Conservation (phyloP, 2,329 filamentous ascomycete genomes). For the Trichoderma koningii region DNA sequence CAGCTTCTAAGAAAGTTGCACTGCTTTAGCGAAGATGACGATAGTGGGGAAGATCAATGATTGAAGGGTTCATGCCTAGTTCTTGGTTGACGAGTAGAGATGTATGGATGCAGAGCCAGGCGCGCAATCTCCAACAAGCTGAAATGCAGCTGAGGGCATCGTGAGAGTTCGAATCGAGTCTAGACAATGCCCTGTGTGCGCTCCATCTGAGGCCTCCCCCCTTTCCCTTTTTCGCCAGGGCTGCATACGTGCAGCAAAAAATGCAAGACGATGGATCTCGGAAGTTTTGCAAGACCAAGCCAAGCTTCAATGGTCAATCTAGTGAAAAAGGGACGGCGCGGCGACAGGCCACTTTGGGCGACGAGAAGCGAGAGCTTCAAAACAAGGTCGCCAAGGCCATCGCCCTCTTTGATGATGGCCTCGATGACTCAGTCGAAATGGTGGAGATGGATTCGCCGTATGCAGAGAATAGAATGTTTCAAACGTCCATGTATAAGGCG, state of each 20-base stretch:
- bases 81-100: conserved; percentile 9
- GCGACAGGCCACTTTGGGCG: conserved; percentile 10
- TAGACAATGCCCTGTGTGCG: not conserved
- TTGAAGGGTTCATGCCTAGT: conserved; percentile 13
- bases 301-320: not conserved
- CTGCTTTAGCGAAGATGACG: not conserved
- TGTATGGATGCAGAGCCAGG: not conserved
- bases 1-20: not conserved
- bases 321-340: conserved; percentile 9
- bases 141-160: conserved; percentile 17
- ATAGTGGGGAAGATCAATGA: not conserved
- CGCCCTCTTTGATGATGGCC: conserved; percentile 14
- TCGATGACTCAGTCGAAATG: conserved; percentile 4
- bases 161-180: not conserved
- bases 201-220: conserved; percentile 17
- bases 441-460: conserved; percentile 15
- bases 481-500: conserved; percentile 15
- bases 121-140: conserved; percentile 19
- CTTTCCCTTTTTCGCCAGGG: not conserved
- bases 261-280: not conserved
- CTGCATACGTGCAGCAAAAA: not conserved
- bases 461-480: conserved; percentile 19
- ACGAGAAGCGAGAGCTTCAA: conserved; percentile 14
- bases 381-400: conserved; percentile 19
- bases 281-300: conserved; percentile 11